phyloP scores from a whole-genome alignment of 2,329 filamentous ascomycete species.

The Sarocladium oryzae region DNA sequence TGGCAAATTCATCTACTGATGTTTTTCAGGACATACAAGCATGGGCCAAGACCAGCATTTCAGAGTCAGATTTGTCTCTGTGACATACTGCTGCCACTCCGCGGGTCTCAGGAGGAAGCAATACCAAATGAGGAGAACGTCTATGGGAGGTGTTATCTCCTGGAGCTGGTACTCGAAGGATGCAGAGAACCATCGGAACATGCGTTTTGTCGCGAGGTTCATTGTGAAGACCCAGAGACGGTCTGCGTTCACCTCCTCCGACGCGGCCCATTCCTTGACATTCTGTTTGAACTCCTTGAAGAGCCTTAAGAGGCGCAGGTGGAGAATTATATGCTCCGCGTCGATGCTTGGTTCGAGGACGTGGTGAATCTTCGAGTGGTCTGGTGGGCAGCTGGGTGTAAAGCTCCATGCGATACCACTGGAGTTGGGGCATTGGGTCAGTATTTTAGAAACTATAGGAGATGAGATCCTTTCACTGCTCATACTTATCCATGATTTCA shows the following conservation, averaged over 20 bases:
- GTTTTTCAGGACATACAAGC: no score
- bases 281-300: background rate
- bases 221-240: background rate
- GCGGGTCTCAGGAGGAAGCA: background rate
- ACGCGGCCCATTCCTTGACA: background rate
- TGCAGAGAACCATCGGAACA: background rate
- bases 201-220: background rate
- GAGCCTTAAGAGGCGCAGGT: background rate
- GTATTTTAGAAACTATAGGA: no score
- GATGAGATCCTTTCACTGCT: no score
- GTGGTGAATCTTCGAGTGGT: background rate
- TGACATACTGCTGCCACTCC: background rate
- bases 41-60: background rate
- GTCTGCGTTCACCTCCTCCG: background rate
- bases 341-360: background rate
- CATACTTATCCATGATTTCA: no score
- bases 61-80: background rate
- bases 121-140: background rate
- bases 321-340: background rate
- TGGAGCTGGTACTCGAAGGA: background rate
- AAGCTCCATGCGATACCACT: background rate
- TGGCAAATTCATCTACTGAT: no score
- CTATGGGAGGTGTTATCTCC: background rate
- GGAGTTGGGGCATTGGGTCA: no score
- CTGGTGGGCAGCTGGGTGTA: background rate